Evolutionary conservation across 176 grass and related monocot species (phyloP).

Genomic region (Avena insularis): DNA sequence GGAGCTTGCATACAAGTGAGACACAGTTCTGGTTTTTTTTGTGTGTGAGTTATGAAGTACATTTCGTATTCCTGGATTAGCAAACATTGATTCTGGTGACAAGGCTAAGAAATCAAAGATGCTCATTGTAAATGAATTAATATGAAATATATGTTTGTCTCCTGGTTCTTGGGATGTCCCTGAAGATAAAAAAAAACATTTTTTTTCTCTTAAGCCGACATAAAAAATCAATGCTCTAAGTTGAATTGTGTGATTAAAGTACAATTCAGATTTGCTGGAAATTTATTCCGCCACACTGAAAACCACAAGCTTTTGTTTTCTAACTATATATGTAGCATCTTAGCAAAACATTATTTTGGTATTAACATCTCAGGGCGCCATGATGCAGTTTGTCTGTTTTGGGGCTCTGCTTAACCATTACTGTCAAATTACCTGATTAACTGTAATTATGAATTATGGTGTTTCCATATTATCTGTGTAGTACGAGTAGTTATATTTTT

Average conservation of each 20-base stretch:
- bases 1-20: slow-evolving; percentile 97
- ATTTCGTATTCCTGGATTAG: slow-evolving; percentile 31
- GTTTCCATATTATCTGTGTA: slow-evolving; percentile 29
- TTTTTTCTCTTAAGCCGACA: neutral
- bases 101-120: slow-evolving; percentile 34
- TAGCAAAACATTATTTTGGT: slow-evolving; percentile 6
- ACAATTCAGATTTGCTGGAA: neutral
- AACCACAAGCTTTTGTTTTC: neutral
- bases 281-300: neutral
- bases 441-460: slow-evolving; percentile 7
- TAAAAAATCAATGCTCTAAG: slow-evolving; percentile 3
- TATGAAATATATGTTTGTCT: slow-evolving; percentile 1
- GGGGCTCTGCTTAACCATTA: neutral
- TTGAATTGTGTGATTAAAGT: slow-evolving; percentile 18
- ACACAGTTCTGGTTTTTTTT: slow-evolving; percentile 30
- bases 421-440: slow-evolving; percentile 35
- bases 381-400: slow-evolving; percentile 6
- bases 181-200: neutral
- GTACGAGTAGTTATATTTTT: slow-evolving; percentile 10
- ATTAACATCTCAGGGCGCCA: slow-evolving; percentile 10
- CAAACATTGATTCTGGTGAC: slow-evolving; percentile 23
- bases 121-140: slow-evolving; percentile 3
- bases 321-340: slow-evolving; percentile 13
- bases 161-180: slow-evolving; percentile 22
- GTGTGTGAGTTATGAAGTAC: slow-evolving; percentile 32